Evolutionary conservation across 192 early-diverging fungal genomes (phyloP), one percentile per base, ranked within the genome.

Genomic region (Jimgerdemannia lactiflua): DNA sequence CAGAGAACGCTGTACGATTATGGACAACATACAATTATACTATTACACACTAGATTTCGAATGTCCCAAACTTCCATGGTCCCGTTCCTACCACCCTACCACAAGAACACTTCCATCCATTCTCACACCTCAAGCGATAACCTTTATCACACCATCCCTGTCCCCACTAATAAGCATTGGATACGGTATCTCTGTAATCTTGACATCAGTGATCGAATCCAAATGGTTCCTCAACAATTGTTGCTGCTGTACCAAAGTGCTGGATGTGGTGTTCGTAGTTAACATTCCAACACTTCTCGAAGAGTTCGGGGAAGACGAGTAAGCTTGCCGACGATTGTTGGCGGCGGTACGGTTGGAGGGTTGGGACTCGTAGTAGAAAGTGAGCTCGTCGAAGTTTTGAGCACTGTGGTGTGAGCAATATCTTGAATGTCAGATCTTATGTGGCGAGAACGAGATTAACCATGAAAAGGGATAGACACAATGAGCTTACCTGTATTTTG

Each of bases 101-200:
- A 69, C 10, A 72, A 74, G 19, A 29, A 18, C 73, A 74, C 18
- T 59, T 59, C 14, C 6, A 59, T 59, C 49, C 67, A 79, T 79
- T 65, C 29, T 76, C 69, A 77, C 64, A 64, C 59, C n/a, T 83
- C 72, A 85, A 43, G 79, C 76, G 59, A 86, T 81, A 29, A 92
- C 87, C 64, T 92, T 95, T 63, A 95, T 88, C 17, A 94, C 89
- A 29, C 94, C 94, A 80, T 95, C 94, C 17, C 92, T 81, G 70
- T 92, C 89, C 17, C 86, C 87, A 72, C 87, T 88, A 20, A 95
- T 91, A 14, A 95, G 76, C 91, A 95, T 92, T 70, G 88, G 89
- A 77, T 88, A 90, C 0, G 94, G 94, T 39, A 90, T 63, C 68
- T 90, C 86, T 18, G 92, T 92, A 42, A 93, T 69, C 4, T 81